Conservation (phyloP, 176 grass and related monocot genomes). For the Thinopyrum elongatum region DNA sequence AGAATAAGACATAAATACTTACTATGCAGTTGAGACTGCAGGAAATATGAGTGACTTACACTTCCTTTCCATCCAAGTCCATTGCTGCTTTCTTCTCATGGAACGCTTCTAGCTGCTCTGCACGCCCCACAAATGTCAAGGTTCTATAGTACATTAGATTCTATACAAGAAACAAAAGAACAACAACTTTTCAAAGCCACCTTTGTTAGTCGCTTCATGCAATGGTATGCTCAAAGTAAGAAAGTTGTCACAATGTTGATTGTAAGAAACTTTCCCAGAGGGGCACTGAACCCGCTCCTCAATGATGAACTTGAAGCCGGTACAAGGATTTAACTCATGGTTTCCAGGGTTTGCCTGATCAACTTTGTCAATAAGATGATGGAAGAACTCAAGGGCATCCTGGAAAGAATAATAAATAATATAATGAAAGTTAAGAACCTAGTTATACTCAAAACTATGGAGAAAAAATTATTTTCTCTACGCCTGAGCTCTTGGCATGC, state of each 20-base stretch:
- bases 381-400: conserved; percentile 93
- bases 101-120: conserved; percentile 90
- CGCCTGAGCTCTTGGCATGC: background rate
- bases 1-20: background rate
- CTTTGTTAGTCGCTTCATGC: conserved; percentile 88
- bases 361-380: conserved; percentile 87
- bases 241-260: conserved; percentile 70
- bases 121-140: conserved; percentile 43
- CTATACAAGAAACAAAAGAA: background rate
- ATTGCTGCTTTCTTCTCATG: conserved; percentile 68
- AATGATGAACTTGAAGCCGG: conserved; percentile 85
- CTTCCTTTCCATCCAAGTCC: conserved; percentile 77
- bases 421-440: background rate
- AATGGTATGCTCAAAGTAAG: conserved; percentile 93
- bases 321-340: conserved; percentile 64
- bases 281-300: conserved; percentile 92
- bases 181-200: conserved; percentile 30
- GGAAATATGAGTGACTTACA: conserved; percentile 50
- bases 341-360: conserved; percentile 73
- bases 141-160: background rate
- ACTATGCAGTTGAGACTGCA: background rate
- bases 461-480: background rate
- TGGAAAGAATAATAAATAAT: conserved; percentile 30
- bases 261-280: conserved; percentile 97
- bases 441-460: background rate